These are phyloP conservation scores for Bruguiera sexangula DNA, from an alignment of 345 rosid genomes.

Conservation along the genomic window DNA sequence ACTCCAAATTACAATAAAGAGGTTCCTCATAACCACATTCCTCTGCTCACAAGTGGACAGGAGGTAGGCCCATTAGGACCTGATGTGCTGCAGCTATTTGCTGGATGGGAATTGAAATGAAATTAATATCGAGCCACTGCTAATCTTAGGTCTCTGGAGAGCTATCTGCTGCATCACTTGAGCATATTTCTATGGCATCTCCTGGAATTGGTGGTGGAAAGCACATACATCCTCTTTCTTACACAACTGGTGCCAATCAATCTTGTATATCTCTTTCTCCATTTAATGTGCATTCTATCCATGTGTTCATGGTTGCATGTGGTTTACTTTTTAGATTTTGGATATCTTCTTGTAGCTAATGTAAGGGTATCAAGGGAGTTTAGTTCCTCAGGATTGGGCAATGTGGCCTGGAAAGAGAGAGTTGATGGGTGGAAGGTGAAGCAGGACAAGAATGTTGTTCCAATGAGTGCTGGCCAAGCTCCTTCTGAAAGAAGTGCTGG, in stretches of 20 bases:
- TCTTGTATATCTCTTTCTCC: slow-evolving; percentile 40
- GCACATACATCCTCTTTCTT: slow-evolving; percentile 45
- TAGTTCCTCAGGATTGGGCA: slow-evolving; percentile 27
- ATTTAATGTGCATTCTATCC: not conserved
- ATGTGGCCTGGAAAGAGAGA: slow-evolving; percentile 39
- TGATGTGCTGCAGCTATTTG: slow-evolving; percentile 15
- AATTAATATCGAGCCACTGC: slow-evolving; percentile 12
- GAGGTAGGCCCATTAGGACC: slow-evolving; percentile 49
- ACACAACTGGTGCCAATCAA: slow-evolving; percentile 53
- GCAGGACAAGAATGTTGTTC: slow-evolving; percentile 77
- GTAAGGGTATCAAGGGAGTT: slow-evolving; percentile 21
- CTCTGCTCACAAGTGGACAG: slow-evolving; percentile 75
- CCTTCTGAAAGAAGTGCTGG: slow-evolving; percentile 90
- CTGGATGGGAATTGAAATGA: slow-evolving; percentile 4
- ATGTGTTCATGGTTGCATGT: not conserved
- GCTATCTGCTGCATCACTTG: slow-evolving; percentile 96
- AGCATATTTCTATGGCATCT: slow-evolving; percentile 78
- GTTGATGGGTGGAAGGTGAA: slow-evolving; percentile 98
- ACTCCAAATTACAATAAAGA: slow-evolving; percentile 79
- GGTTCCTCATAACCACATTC: slow-evolving; percentile 73
- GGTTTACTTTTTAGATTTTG: not conserved
- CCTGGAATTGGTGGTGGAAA: slow-evolving; percentile 61
- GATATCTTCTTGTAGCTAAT: slow-evolving; percentile 13
- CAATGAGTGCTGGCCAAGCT: slow-evolving; percentile 76
- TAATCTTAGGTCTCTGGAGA: slow-evolving; percentile 79